Evolutionary conservation across 768 basidiomycete species (phyloP).

Genomic region (Russula earlei): DNA sequence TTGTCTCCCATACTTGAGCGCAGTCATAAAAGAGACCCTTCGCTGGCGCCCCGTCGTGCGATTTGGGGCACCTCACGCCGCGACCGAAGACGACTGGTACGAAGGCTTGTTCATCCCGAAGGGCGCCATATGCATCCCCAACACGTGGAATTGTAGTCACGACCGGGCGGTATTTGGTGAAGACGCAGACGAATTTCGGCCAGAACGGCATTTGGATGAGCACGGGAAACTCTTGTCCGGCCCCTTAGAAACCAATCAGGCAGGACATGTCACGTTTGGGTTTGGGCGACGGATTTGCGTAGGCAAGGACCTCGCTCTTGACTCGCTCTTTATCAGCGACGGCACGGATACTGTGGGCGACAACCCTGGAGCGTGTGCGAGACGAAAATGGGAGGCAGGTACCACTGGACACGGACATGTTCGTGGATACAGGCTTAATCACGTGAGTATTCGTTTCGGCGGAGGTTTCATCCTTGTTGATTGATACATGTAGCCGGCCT

Average conservation of each 20-base stretch:
- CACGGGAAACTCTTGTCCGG: not conserved
- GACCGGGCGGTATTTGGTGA: constrained; percentile 10
- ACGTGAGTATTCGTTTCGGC: not conserved
- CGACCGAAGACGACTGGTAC: constrained; percentile 25
- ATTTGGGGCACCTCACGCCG: not conserved
- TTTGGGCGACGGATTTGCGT: constrained; percentile 20
- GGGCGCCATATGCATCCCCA: constrained; percentile 28
- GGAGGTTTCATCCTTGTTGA: not conserved
- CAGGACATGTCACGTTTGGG: constrained; percentile 15
- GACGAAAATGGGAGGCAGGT: constrained; percentile 12
- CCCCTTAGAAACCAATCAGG: constrained; percentile 5
- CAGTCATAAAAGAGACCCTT: constrained; percentile 14
- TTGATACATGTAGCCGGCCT: constrained; percentile 4
- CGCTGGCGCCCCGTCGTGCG: constrained; percentile 1
- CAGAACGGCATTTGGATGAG: constrained; percentile 18
- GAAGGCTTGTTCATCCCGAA: constrained; percentile 27
- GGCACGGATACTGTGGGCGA: constrained; percentile 18
- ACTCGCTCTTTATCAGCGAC: constrained; percentile 19
- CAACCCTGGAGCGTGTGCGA: constrained; percentile 7
- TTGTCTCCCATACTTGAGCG: constrained; percentile 19
- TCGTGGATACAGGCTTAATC: constrained; percentile 2
- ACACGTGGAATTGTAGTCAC: constrained; percentile 14
- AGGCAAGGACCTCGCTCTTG: constrained; percentile 18
- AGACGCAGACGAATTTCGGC: constrained; percentile 19
- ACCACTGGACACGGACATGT: not conserved